phyloP scores from a whole-genome alignment of 345 rosid genomes.

The Pseudoturritis turrita region DNA sequence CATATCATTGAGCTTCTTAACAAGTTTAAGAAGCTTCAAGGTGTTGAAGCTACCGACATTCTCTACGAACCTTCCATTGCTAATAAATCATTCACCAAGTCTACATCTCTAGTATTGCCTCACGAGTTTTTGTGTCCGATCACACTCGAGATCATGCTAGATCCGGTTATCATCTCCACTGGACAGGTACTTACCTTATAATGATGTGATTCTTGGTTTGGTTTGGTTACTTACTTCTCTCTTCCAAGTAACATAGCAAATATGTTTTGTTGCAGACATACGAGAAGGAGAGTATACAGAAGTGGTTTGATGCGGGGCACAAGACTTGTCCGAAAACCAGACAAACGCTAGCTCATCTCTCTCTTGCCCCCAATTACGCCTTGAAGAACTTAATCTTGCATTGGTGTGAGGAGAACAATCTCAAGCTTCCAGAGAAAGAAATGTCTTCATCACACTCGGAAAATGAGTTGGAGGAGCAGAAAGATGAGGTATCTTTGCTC shows the following conservation, averaged over 20 bases:
- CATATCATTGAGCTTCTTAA: slow-evolving; percentile 58
- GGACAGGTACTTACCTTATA: slow-evolving; percentile 54
- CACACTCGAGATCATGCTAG: slow-evolving; percentile 70
- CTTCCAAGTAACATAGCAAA: neutral
- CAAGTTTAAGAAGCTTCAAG: slow-evolving; percentile 55
- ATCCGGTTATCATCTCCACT: slow-evolving; percentile 70
- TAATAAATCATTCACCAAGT: slow-evolving; percentile 37
- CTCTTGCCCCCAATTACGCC: slow-evolving; percentile 64
- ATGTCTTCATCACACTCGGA: neutral
- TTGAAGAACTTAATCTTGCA: slow-evolving; percentile 59
- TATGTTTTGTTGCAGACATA: slow-evolving; percentile 43
- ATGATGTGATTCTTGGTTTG: neutral
- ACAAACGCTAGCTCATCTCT: slow-evolving; percentile 49
- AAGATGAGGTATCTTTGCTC: slow-evolving; percentile 35
- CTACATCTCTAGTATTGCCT: slow-evolving; percentile 53
- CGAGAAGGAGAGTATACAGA: slow-evolving; percentile 66
- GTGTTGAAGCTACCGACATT: slow-evolving; percentile 49
- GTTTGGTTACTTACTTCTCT: neutral
- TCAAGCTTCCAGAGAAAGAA: slow-evolving; percentile 45
- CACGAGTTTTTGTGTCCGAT: slow-evolving; percentile 79
- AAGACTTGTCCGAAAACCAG: slow-evolving; percentile 73
- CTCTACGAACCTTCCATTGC: slow-evolving; percentile 28
- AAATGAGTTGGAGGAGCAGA: slow-evolving; percentile 10
- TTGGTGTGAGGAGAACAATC: slow-evolving; percentile 75
- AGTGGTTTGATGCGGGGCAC: slow-evolving; percentile 70